These are phyloP conservation scores for Telopea speciosissima DNA, from an alignment of 177 flowering plant species.

Conservation along the genomic window DNA sequence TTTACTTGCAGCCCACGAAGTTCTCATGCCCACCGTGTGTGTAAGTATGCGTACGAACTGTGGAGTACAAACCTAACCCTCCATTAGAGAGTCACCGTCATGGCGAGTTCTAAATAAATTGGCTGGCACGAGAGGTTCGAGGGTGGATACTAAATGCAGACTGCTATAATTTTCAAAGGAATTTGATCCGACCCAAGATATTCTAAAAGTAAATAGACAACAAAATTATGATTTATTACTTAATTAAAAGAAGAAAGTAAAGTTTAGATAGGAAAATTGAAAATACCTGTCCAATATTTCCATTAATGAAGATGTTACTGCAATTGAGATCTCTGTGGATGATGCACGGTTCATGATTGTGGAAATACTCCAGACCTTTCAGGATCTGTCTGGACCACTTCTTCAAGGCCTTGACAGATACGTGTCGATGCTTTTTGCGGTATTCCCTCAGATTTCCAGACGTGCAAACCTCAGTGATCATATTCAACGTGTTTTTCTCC, in stretches of 20 bases:
- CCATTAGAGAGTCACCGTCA: too few species aligned
- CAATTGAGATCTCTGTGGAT: conserved; percentile 53
- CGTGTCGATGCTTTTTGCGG: conserved; percentile 43
- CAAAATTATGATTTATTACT: too few species aligned
- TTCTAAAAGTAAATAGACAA: too few species aligned
- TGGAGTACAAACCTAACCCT: too few species aligned
- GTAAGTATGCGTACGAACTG: too few species aligned
- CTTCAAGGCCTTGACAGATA: conserved; percentile 42
- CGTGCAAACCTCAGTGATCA: conserved; percentile 48
- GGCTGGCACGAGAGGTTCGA: too few species aligned
- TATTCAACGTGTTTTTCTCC: conserved; percentile 32
- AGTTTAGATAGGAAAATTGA: not conserved
- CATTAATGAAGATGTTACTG: conserved; percentile 45
- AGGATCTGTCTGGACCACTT: conserved; percentile 48
- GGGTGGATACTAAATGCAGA: too few species aligned
- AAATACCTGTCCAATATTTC: conserved; percentile 41
- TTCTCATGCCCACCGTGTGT: too few species aligned
- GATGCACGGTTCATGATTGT: conserved; percentile 42
- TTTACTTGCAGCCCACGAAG: too few species aligned
- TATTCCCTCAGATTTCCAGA: conserved; percentile 40
- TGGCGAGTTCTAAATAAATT: too few species aligned
- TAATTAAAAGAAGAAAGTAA: not conserved
- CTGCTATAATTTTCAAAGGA: too few species aligned
- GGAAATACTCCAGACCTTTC: conserved; percentile 43
- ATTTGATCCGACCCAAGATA: too few species aligned